Evolutionary conservation across 495 filamentous ascomycete species (phyloP).

Genomic region (Cladorrhinum samala): DNA sequence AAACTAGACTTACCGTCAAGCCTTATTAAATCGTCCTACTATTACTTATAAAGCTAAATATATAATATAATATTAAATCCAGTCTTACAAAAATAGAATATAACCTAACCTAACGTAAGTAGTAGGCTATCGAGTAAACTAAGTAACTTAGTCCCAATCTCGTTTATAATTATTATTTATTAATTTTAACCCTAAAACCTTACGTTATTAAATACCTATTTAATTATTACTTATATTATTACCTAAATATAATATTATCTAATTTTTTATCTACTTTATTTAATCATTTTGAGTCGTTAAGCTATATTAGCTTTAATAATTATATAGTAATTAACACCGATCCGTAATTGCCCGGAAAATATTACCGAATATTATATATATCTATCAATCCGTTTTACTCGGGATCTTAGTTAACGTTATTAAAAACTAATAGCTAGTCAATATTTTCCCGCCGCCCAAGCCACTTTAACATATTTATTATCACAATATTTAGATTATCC

Average conservation of each 20-base stretch:
- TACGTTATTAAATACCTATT: slow-evolving; percentile 5
- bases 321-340: slow-evolving; percentile 39
- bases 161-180: too few species aligned
- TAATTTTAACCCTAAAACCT: slow-evolving; percentile 4
- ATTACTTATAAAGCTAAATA: slow-evolving; percentile 34
- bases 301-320: slow-evolving; percentile 10
- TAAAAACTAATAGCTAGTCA: slow-evolving; percentile 36
- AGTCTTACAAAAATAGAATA: too few species aligned
- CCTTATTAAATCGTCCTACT: slow-evolving; percentile 34
- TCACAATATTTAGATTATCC: slow-evolving; percentile 22
- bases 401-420: slow-evolving; percentile 35
- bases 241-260: slow-evolving; percentile 12
- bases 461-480: slow-evolving; percentile 30
- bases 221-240: slow-evolving; percentile 6
- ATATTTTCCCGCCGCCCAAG: slow-evolving; percentile 29
- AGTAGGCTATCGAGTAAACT: too few species aligned
- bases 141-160: too few species aligned
- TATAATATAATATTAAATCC: slow-evolving; percentile 9
- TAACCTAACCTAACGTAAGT: too few species aligned
- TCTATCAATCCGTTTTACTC: slow-evolving; percentile 21
- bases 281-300: slow-evolving; percentile 10
- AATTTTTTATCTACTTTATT: slow-evolving; percentile 8
- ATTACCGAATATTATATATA: slow-evolving; percentile 30
- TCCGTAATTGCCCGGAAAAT: slow-evolving; percentile 34
- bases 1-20: slow-evolving; percentile 10